Evolutionary conservation across 768 basidiomycete genomes (phyloP), one percentile per base, ranked within the genome.

Genomic region (Kwoniella mangroviensis): DNA sequence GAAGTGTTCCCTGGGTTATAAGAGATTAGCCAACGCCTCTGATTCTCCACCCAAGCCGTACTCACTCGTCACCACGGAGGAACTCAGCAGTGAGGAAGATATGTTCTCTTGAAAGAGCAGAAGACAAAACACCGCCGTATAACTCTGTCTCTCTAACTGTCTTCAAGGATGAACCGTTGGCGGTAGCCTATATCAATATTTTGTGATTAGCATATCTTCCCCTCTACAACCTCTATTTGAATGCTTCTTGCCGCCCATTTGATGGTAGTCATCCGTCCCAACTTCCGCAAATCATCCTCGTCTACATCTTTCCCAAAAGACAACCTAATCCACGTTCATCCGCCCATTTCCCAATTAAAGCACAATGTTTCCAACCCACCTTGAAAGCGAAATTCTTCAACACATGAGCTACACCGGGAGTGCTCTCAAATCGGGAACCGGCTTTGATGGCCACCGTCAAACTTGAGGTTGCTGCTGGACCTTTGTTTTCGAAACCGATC

Each of bases 371-470:
- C 19, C 56, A 34, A 80, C 89, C 58, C 75, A 98, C 96, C 91
- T 97, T 98, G 90, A 96, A 98, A 69, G 94, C 91, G 88, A 94
- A 98, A 89, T 94, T 95, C 88, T 97, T 97, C 84, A 98, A 87
- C 71, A 89, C 90, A 86, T 96, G 92, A 2, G 96, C 94, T 68
- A 94, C 89, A 77, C 96, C 96, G 53, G 93, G 89, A 81, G 90
- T 90, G 72, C 89, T 84, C 86, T 99, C 92, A 83, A 89, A 94
- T 79, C 97, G 87, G 80, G 90, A 90, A 65, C 96, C 96, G 66
- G 93, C 96, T 84, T 94, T 96, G 84, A 97, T 89, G 72, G 96
- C 88, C 78, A 98, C 86, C 60, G 94, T 93, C 81, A 99, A 88
- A 65, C 91, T 88, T 34, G 92, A 86, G 5, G 93, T 95, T 17